A percentile compares a stretch with the other conserved stretches of the same genome.
phyloP scores from a whole-genome alignment of 495 filamentous ascomycete genomes.

The Pseudoneurospora amorphoporcata region DNA sequence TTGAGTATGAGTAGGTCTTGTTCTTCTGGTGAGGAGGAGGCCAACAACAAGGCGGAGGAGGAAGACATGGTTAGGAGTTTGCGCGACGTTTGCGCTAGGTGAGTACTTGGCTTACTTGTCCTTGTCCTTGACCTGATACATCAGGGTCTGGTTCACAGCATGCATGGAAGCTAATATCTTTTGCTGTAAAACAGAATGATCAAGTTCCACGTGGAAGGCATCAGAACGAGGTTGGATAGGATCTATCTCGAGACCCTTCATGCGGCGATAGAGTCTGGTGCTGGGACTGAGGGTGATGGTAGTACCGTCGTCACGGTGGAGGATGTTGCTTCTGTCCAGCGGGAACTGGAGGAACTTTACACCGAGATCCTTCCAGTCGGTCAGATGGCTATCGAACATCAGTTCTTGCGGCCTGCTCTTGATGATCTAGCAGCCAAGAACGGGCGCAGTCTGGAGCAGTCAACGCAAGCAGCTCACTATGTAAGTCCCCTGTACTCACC shows the following conservation, averaged over 20 bases:
- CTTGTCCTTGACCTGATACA: not conserved
- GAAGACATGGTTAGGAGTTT: slow-evolving; percentile 25
- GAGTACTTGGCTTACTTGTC: not conserved
- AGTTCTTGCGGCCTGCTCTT: slow-evolving; percentile 48
- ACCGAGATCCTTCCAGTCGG: slow-evolving; percentile 52
- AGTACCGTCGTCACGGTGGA: slow-evolving; percentile 1
- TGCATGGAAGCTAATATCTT: not conserved
- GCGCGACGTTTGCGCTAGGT: slow-evolving; percentile 33
- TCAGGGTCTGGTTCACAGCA: not conserved
- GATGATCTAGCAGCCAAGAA: slow-evolving; percentile 26
- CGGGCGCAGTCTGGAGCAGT: slow-evolving; percentile 24
- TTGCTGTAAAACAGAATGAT: slow-evolving; percentile 22
- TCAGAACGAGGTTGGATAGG: slow-evolving; percentile 36
- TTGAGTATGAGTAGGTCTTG: slow-evolving; percentile 6
- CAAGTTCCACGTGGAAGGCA: slow-evolving; percentile 37
- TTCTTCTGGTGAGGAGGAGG: slow-evolving; percentile 13
- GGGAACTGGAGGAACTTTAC: slow-evolving; percentile 52
- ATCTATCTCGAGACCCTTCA: slow-evolving; percentile 34
- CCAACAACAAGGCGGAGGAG: slow-evolving; percentile 21
- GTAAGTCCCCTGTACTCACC: slow-evolving; percentile 14
- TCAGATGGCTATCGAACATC: slow-evolving; percentile 51
- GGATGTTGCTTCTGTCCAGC: slow-evolving; percentile 36
- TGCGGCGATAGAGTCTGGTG: slow-evolving; percentile 10
- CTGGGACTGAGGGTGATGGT: not conserved
- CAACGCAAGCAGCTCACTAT: slow-evolving; percentile 29